Percentiles rank a stretch among this genome's conserved stretches.
Evolutionary conservation across 805 yeast genomes (phyloP).

Genomic region (Metschnikowia continentalis): DNA sequence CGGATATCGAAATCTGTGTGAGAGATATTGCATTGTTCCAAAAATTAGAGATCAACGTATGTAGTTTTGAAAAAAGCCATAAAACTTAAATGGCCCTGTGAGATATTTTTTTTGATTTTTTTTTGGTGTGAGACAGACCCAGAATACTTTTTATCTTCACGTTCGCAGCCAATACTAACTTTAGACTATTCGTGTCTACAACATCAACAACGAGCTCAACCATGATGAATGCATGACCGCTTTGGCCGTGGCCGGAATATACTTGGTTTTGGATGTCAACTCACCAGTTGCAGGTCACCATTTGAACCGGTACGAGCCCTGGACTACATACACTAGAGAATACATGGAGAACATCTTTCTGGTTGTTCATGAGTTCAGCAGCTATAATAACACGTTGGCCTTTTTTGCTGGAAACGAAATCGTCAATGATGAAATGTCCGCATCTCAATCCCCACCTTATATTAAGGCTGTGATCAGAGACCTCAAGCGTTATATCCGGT

Average conservation of each 20-base stretch:
- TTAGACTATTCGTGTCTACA: constrained; percentile 76
- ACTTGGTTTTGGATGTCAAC: constrained; percentile 84
- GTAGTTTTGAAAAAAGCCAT: constrained; percentile 9
- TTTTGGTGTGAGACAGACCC: background rate
- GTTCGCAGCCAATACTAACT: constrained; percentile 13
- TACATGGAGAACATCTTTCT: constrained; percentile 75
- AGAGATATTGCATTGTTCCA: constrained; percentile 81
- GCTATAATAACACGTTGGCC: constrained; percentile 84
- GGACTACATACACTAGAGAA: constrained; percentile 73
- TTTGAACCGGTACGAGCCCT: constrained; percentile 87
- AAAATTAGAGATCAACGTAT: constrained; percentile 70
- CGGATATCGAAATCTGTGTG: constrained; percentile 68
- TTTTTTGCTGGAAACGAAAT: constrained; percentile 92
- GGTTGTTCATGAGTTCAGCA: constrained; percentile 75
- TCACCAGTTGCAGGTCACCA: constrained; percentile 78
- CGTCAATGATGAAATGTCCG: constrained; percentile 73
- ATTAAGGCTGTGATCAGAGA: constrained; percentile 78
- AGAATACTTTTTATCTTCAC: background rate
- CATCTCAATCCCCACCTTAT: constrained; percentile 64
- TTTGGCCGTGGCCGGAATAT: constrained; percentile 90
- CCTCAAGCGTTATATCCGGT: constrained; percentile 64
- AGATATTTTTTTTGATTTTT: too few relatives aligned
- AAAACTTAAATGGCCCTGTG: too few relatives aligned
- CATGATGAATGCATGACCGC: constrained; percentile 91
- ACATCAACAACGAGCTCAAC: constrained; percentile 74